Percentiles rank a stretch among this genome's conserved stretches.
phyloP scores from a whole-genome alignment of 1,139 yeast genomes.

The Martiniozyma asiatica region DNA sequence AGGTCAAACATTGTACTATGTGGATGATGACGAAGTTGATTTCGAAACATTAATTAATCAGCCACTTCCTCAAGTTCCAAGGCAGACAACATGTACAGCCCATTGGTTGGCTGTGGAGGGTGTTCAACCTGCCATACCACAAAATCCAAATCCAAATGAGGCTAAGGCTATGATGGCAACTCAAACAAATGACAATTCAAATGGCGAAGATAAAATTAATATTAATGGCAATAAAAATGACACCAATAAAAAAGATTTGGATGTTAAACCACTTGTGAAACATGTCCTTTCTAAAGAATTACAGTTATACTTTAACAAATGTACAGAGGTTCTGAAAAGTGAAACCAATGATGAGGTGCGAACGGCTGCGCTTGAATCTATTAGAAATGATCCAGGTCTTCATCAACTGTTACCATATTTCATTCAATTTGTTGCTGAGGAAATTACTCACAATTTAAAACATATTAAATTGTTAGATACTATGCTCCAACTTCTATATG shows the following conservation, averaged over 20 bases:
- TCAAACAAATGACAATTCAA: conserved; percentile 44
- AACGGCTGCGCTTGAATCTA: conserved; percentile 71
- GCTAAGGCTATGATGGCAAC: conserved; percentile 55
- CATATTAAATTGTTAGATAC: conserved; percentile 66
- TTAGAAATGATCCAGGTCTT: conserved; percentile 86
- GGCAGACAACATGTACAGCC: conserved; percentile 85
- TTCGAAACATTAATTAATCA: conserved; percentile 88
- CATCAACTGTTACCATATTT: conserved; percentile 96
- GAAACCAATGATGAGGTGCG: conserved; percentile 43
- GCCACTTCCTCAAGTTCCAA: conserved; percentile 90
- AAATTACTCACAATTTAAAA: conserved; percentile 77
- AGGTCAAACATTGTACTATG: conserved; percentile 88
- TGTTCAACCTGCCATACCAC: conserved; percentile 95
- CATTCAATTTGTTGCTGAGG: conserved; percentile 92
- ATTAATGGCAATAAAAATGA: conserved; percentile 19
- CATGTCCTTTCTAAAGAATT: conserved; percentile 92
- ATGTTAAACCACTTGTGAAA: conserved; percentile 87
- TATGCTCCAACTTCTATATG: conserved; percentile 82
- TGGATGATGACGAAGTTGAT: conserved; percentile 87
- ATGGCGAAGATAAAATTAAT: conserved; percentile 22
- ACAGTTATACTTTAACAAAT: conserved; percentile 86
- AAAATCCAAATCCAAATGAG: conserved; percentile 80
- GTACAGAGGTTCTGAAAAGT: conserved; percentile 64
- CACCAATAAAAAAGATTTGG: conserved; percentile 43
- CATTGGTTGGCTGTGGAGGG: conserved; percentile 99